Evolutionary conservation across 306 rosid genomes (phyloP).

Genomic region (Malus domestica): DNA sequence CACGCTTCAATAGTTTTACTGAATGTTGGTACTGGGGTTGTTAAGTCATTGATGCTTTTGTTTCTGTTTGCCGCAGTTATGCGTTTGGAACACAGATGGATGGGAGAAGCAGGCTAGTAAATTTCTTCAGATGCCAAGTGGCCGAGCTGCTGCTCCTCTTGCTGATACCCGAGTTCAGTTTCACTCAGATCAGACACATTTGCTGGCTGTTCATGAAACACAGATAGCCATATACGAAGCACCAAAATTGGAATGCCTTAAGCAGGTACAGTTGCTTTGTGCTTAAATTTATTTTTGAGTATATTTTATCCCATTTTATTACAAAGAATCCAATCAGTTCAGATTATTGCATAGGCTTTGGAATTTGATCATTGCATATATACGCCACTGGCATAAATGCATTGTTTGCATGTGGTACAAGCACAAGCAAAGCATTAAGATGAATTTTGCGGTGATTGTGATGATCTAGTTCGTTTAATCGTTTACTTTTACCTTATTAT

Average conservation of each 20-base stretch:
- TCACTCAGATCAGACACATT: slow-evolving; percentile 82
- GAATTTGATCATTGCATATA: background rate
- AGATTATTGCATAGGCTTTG: background rate
- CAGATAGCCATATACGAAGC: slow-evolving; percentile 94
- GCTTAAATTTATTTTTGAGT: background rate
- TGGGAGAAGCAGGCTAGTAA: slow-evolving; percentile 88
- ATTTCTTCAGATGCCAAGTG: slow-evolving; percentile 61
- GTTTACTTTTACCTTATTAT: slow-evolving; percentile 13
- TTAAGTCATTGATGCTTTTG: background rate
- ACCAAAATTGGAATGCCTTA: slow-evolving; percentile 79
- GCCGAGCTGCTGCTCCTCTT: slow-evolving; percentile 64
- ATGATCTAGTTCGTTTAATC: slow-evolving; percentile 3
- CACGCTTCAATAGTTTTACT: background rate
- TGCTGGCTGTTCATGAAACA: slow-evolving; percentile 88
- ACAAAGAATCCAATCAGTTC: background rate
- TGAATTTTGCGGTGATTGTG: background rate
- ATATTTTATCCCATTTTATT: background rate
- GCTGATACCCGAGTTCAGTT: slow-evolving; percentile 93
- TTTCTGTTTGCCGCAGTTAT: slow-evolving; percentile 52
- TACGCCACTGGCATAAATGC: too few relatives aligned
- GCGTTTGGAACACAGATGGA: slow-evolving; percentile 95
- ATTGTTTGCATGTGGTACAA: background rate
- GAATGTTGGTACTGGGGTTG: background rate
- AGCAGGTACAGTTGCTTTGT: slow-evolving; percentile 53
- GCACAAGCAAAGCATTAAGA: background rate